Percentiles rank a stretch among this genome's conserved stretches.
These are phyloP conservation scores for Fraxinus quadrangulata DNA, from an alignment of 257 asterid genomes.

Conservation along the genomic window DNA sequence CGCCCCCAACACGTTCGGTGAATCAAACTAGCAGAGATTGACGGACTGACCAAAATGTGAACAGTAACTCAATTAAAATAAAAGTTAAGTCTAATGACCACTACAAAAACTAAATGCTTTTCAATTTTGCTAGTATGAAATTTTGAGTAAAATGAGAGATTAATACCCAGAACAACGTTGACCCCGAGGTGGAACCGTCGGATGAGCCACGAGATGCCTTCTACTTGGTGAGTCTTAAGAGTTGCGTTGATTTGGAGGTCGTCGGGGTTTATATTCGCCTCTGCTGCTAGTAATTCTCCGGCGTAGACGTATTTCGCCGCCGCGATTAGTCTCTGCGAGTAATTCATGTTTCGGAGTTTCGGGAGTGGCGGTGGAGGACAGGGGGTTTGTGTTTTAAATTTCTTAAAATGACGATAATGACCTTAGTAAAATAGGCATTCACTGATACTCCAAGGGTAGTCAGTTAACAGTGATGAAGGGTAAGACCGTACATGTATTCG, in stretches of 20 bases:
- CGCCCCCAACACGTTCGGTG: neutral
- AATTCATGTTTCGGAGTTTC: slow-evolving; percentile 51
- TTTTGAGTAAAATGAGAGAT: neutral
- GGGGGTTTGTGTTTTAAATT: neutral
- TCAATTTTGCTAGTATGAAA: neutral
- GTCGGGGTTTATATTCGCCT: slow-evolving; percentile 30
- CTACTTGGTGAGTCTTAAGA: slow-evolving; percentile 82
- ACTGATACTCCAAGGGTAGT: neutral
- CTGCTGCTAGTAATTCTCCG: slow-evolving; percentile 46
- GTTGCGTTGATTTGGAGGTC: slow-evolving; percentile 60
- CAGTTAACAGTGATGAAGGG: neutral
- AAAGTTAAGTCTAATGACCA: neutral
- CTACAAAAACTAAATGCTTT: neutral
- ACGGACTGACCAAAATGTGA: neutral
- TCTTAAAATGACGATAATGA: neutral
- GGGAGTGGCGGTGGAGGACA: neutral
- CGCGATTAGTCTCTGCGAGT: slow-evolving; percentile 63
- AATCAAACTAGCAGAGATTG: neutral
- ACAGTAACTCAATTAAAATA: neutral
- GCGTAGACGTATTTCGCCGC: slow-evolving; percentile 75
- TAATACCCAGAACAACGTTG: slow-evolving; percentile 85
- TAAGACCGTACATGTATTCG: neutral
- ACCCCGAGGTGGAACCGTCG: slow-evolving; percentile 76
- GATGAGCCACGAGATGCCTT: slow-evolving; percentile 89
- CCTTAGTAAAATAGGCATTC: neutral